Evolutionary conservation across 768 basidiomycete genomes (phyloP), one percentile per base, ranked within the genome.

Genomic region (Amanita inopinata): DNA sequence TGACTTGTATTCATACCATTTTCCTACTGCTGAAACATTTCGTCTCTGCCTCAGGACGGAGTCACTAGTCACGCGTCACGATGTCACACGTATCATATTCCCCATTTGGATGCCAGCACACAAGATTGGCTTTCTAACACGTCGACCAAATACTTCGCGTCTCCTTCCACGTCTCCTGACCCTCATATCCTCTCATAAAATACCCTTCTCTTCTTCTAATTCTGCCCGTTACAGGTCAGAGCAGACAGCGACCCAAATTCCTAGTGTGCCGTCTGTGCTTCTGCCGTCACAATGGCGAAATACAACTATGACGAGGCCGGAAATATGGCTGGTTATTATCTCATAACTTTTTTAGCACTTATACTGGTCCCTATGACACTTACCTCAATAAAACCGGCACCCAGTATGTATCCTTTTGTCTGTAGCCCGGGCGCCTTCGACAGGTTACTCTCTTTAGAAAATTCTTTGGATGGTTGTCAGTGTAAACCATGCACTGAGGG

Each of bases 231-330:
- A 28, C 7, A 7, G 7, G 7, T n/a, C 27, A 28, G 7, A 28
- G 7, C 7, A n/a, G 27, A 28, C n/a, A 28, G 27, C 7, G n/a
- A 7, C 7, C 7, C 27, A 7, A n/a, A 7, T 7, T 28, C n/a
- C 27, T 28, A 28, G n/a, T 7, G 27, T 28, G 7, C n/a, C 27
- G 7, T 49, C 23, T 46, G 28, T 39, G 33, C 31, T 7, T 40
- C 49, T 32, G 28, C 48, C 49, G 53, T 56, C 56, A 52, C 49
- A 51, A 83, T 87, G 85, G 83, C 82, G 51, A 76, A 81, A 51
- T 88, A 89, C 65, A 71, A 79, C 63, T 90, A 90, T 59, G 87
- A 90, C 61, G 86, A 89, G 67, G 73, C 74, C 35, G 87, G 88
- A 50, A 78, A 77, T 49, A 83, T 90, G 83, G 85, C 86, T 54